Evolutionary conservation across 495 filamentous ascomycete genomes (phyloP).

Genomic region (Penicillium canariense): DNA sequence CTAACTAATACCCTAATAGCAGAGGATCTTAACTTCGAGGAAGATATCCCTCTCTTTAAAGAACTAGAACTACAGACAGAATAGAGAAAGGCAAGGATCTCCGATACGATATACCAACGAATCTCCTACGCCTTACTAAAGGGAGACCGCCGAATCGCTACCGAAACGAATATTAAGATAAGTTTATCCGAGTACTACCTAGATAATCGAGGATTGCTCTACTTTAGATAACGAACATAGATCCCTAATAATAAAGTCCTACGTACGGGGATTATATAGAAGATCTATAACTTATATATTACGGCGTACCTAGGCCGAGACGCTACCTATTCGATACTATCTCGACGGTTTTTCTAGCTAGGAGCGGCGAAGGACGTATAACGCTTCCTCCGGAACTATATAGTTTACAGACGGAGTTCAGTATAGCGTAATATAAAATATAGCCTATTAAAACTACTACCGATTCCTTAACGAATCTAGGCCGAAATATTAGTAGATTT

Average conservation of each 20-base stretch:
- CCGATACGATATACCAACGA: background rate
- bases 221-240: background rate
- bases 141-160: no score
- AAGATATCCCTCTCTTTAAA: background rate
- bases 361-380: background rate
- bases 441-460: background rate
- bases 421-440: background rate
- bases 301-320: background rate
- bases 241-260: background rate
- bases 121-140: no score
- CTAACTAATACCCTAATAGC: background rate
- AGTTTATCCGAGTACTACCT: background rate
- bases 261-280: background rate
- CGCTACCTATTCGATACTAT: conserved; percentile 3
- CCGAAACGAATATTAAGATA: background rate
- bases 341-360: conserved; percentile 1
- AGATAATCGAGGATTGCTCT: background rate
- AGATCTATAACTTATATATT: background rate
- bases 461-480: no score
- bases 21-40: no score
- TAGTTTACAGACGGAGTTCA: background rate
- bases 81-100: background rate
- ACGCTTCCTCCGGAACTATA: background rate
- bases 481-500: no score
- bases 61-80: background rate